Evolutionary conservation across 345 rosid genomes (phyloP), one percentile per base, ranked within the genome.

Genomic region (Nasturtium officinale): DNA sequence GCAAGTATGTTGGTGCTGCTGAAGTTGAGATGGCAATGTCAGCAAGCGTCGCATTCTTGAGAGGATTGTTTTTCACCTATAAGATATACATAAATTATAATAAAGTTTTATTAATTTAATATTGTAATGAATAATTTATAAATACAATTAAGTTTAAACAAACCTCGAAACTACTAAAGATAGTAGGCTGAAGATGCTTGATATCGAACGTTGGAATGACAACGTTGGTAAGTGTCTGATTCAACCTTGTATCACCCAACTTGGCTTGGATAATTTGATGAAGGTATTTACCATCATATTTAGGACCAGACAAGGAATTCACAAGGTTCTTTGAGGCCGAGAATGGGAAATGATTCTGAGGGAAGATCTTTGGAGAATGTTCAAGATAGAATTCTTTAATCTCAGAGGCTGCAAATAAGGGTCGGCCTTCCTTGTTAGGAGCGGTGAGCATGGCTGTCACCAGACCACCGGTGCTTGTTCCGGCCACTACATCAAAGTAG

Each of bases 151-250:
- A 47, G 9, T 6, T 18, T 13, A 16, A 38, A 33, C 73, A 60
- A 75, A 83, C 94, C 89, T 86, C 81, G 20, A 61, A 88, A 67
- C 76, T 84, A 12, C 87, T 84, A 69, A 90, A 90, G 66, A 89
- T 82, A 30, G 77, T 58, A 15, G 97, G 97, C 69, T 89, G 92
- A 60, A 90, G 90, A 26, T 38, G 40, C 61, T 81, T 83, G 77
- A 90, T 82, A 79, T 90, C 94, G 62, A 90, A 90, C 3, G 96
- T 84, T 12, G 94, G 92, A 60, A 90, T 90, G 8, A 90, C 87
- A 20, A 90, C 81, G 7, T 88, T 87, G 16, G 97, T 87, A 59
- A 90, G 74, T 12, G 97, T 81, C 78, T 90, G 83, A 30, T 70
- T 77, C 75, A 90, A 45, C 37, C 77, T 72, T 42, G 42, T 67